Base-by-base conservation (phyloP, 192 early-diverging fungal species). In the Gorgonomyces haynaldii region DNA sequence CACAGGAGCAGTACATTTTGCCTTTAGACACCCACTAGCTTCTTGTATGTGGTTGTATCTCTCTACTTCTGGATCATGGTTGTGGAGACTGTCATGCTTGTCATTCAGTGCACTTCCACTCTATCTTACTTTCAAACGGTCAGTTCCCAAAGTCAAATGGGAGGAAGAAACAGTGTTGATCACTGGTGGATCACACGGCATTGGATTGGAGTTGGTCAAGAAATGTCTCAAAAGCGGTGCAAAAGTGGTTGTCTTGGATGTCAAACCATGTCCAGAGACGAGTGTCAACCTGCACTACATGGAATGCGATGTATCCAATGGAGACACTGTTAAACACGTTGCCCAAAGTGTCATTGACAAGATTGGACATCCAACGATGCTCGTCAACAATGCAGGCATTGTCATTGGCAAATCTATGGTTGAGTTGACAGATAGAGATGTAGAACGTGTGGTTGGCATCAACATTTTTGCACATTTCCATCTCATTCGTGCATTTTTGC, bases 301-400 rank as follows among this genome's bases (percentile, higher is more conserved):
- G 13, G 31, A 74, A 61, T 84, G 82, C 61, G 82, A 84, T 55
- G 65, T 81, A 2, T 64, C 76, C 9, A 52, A 74, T 29, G 55
- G 48, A 10, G 45, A 58, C 15, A 45, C 55, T 7, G 66, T 83
- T 36, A 54, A 62, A 26, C 46, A 60, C 10, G 70, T 66, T 19
- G 76, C 72, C 7, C 61, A 52, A 25, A 48, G 62, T 23, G 65
- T 78, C 19, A 55, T 59, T 1, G 48, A 57, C 19, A 62, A 77
- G 30, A 52, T 79, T 1, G 88, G 84, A 10, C 57, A 78, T 39
- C 82, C 84, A 10, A 91, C 84, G 3, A 78, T 88, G 47, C 44
- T 91, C 1, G 56, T 91, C 32, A 88, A 88, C 60, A 88, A 88
- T 57, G 88, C 84, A 13, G 88, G 81, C 2, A 79, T 86, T 41